Conservation (phyloP, 768 basidiomycete genomes). For the Mycena albidolilacea region DNA sequence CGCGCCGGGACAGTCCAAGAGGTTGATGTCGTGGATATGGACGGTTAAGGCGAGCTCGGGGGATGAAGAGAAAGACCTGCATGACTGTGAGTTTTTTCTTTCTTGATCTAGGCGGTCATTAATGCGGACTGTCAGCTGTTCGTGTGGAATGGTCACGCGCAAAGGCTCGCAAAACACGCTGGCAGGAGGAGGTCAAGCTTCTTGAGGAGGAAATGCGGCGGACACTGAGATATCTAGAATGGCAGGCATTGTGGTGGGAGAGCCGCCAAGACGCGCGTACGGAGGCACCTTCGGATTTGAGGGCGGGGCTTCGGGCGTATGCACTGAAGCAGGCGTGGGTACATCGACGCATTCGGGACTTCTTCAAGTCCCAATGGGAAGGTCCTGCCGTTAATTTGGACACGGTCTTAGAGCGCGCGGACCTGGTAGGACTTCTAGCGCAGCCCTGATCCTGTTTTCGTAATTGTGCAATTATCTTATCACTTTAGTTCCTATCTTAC, state of each 20-base stretch:
- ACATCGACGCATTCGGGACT: background rate
- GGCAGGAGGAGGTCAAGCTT: background rate
- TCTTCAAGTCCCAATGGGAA: no score
- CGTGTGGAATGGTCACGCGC: background rate
- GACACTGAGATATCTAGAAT: background rate
- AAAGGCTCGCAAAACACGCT: constrained; percentile 5
- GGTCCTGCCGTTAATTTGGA: no score
- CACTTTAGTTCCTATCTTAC: no score
- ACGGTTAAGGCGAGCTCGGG: background rate
- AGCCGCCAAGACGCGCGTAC: background rate
- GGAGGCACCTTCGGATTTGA: background rate
- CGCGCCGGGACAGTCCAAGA: constrained; percentile 6
- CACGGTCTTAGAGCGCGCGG: no score
- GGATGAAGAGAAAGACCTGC: background rate
- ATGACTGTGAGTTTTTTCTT: background rate
- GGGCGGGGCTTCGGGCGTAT: background rate
- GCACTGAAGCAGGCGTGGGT: background rate
- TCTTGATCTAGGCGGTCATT: background rate
- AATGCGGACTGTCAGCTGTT: background rate
- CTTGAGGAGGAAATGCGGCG: background rate
- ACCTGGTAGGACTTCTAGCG: no score
- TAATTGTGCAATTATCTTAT: no score
- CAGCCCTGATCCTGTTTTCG: no score
- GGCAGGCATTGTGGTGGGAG: background rate
- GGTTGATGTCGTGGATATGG: constrained; percentile 33